Evolutionary conservation across 2,329 filamentous ascomycete species (phyloP).

Genomic region (Trichoderma sp.): DNA sequence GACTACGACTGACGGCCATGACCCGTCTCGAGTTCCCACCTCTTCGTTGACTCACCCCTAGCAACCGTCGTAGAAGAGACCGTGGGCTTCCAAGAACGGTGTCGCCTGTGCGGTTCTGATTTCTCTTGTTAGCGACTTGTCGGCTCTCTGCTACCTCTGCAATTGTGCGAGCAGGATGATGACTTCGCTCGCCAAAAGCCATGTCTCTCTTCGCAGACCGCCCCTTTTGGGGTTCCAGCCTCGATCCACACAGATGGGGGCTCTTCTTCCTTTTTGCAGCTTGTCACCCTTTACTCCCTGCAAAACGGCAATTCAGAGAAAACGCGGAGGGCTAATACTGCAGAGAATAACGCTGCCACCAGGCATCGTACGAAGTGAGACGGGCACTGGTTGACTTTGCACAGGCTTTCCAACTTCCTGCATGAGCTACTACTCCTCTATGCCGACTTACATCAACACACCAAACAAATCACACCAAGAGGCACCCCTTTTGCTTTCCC

Average conservation of each 20-base stretch:
- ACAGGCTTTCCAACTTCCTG: too few species aligned
- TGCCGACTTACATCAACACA: neutral
- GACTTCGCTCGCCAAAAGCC: neutral
- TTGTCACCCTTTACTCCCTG: neutral
- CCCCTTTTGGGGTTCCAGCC: slow-evolving; percentile 21
- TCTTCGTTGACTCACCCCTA: slow-evolving; percentile 8
- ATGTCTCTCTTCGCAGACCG: slow-evolving; percentile 16
- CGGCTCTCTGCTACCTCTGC: neutral
- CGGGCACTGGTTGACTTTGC: too few species aligned
- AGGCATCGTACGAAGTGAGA: neutral
- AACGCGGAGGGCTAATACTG: neutral
- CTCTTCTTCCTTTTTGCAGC: neutral
- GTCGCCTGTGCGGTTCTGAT: neutral
- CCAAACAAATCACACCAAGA: neutral
- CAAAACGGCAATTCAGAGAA: neutral
- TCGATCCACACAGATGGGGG: neutral
- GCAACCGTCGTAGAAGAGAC: slow-evolving; percentile 18
- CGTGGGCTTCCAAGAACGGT: slow-evolving; percentile 10
- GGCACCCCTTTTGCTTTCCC: neutral
- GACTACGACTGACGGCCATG: neutral
- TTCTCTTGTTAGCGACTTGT: neutral
- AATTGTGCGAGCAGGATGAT: neutral
- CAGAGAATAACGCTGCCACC: neutral
- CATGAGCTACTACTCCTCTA: too few species aligned
- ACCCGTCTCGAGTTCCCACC: neutral